Percentiles rank a stretch among this genome's conserved stretches.
These are phyloP conservation scores for Blastocystis sp. DNA, from an alignment of 352 stramenopile genomes.

Conservation along the genomic window DNA sequence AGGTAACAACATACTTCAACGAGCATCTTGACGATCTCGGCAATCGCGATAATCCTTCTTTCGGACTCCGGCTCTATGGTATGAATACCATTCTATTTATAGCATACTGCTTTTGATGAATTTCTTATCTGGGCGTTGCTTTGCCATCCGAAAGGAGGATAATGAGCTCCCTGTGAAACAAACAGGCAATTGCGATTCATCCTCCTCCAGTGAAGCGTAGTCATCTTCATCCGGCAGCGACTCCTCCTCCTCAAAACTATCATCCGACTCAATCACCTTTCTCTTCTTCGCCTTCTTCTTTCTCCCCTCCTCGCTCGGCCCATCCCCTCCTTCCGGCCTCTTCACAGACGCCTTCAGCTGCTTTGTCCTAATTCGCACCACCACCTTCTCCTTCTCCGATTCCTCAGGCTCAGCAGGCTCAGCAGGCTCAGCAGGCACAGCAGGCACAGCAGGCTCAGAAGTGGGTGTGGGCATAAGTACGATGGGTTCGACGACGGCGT, in stretches of 20 bases:
- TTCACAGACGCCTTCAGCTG: not conserved
- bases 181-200: not conserved
- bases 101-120: conserved; percentile 30
- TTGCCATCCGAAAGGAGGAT: conserved; percentile 6
- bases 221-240: not conserved
- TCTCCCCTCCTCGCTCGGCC: not conserved
- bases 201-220: not conserved
- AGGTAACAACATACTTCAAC: conserved; percentile 15
- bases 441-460: too few species aligned
- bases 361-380: not conserved
- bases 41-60: conserved; percentile 51
- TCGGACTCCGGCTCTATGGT: conserved; percentile 49
- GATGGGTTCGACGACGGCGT: not conserved
- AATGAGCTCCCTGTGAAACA: not conserved
- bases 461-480: not conserved
- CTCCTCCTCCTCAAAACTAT: conserved; percentile 19
- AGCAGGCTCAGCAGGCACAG: too few species aligned
- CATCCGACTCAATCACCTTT: conserved; percentile 6
- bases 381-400: not conserved
- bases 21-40: conserved; percentile 63
- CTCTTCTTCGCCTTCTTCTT: not conserved
- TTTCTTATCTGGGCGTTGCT: conserved; percentile 14
- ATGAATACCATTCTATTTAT: not conserved
- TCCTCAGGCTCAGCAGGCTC: not conserved
- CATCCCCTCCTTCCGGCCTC: not conserved